Evolutionary conservation across 179 eudicot species (phyloP), one percentile per base, ranked within the genome.

Genomic region (Drosera spatulata): DNA sequence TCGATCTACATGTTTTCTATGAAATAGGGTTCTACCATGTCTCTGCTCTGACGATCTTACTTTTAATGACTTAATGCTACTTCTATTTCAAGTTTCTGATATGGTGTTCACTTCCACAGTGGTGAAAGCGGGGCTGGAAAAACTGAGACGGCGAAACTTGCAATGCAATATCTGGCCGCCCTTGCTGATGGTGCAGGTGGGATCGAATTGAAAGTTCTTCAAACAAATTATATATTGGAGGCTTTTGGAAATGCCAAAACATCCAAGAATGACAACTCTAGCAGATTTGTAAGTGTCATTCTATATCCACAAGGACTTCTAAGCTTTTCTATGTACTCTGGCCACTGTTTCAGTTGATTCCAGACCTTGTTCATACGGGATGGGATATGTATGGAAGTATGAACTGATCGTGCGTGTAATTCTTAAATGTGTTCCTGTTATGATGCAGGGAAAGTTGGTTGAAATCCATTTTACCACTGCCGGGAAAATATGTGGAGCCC

Each of bases 111-210:
- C 37, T 70, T 51, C 64, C 63, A 50, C 70, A 93, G 99, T 65
- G 99, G 99, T 58, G 99, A 94, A 77, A 94, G 97, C 80, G 99
- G 99, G 68, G 83, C 99, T 69, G 99, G 99, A 66, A 94, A 94
- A 81, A 94, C 96, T 39, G 97, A 22, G 33, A 22, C 1, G 33
- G 33, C 33, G 33, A 22, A 22, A 22, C 33, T 22, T 22, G 33
- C 33, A 55, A 86, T 85, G 96, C 94, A 83, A 72, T 94, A 90
- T 72, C 70, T 94, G 69, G 94, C 94, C 66, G 71, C 85, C 42
- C 75, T 86, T 73, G 88, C 88, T 65, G 95, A 88, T 67, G 87
- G 88, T 62, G 75, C 81, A 64, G 70, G 73, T 67, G 87, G 90
- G 65, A 64, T 85, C 50, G 88, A 83, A 68, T 63, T 61, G 49